A percentile compares a stretch with the other conserved stretches of the same genome.
Conservation (phyloP, 2,329 filamentous ascomycete genomes). For the Magnaporthales sp. region DNA sequence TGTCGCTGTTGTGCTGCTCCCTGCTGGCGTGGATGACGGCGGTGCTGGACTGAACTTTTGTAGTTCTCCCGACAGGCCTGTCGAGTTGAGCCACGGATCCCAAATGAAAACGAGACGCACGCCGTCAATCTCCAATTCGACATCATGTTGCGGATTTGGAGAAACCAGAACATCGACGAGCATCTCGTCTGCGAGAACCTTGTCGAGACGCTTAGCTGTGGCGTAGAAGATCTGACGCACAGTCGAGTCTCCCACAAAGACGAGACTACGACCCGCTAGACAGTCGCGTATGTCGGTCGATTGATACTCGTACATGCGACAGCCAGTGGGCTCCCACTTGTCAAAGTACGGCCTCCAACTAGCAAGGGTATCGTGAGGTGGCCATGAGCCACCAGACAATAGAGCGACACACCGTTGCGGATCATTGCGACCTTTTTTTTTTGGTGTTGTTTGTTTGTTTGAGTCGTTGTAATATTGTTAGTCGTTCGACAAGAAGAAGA, state of each 20-base stretch:
- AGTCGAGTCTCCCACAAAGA: slow-evolving; percentile 53
- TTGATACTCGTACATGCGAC: slow-evolving; percentile 48
- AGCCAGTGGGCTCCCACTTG: slow-evolving; percentile 52
- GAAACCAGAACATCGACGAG: slow-evolving; percentile 23
- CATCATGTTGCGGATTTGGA: slow-evolving; percentile 32
- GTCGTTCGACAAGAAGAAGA: background rate
- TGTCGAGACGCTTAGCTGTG: slow-evolving; percentile 37
- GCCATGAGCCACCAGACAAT: slow-evolving; percentile 43
- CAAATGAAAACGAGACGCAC: slow-evolving; percentile 47
- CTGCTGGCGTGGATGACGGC: slow-evolving; percentile 10
- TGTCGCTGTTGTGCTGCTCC: slow-evolving; percentile 14
- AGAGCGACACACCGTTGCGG: slow-evolving; percentile 45
- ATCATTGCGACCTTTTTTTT: slow-evolving; percentile 21
- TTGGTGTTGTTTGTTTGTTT: background rate
- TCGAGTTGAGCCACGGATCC: slow-evolving; percentile 54
- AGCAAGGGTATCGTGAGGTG: slow-evolving; percentile 13
- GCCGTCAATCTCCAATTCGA: slow-evolving; percentile 32
- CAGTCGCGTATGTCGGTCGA: slow-evolving; percentile 42
- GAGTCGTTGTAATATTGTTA: too few relatives aligned
- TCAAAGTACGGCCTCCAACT: slow-evolving; percentile 20
- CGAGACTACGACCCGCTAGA: slow-evolving; percentile 38
- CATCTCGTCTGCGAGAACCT: slow-evolving; percentile 24
- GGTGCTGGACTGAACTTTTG: slow-evolving; percentile 21
- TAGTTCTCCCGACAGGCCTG: slow-evolving; percentile 30
- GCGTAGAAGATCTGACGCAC: slow-evolving; percentile 54